Base-by-base conservation (phyloP, 2,329 filamentous ascomycete species). In the Arthrinium puccinioides region DNA sequence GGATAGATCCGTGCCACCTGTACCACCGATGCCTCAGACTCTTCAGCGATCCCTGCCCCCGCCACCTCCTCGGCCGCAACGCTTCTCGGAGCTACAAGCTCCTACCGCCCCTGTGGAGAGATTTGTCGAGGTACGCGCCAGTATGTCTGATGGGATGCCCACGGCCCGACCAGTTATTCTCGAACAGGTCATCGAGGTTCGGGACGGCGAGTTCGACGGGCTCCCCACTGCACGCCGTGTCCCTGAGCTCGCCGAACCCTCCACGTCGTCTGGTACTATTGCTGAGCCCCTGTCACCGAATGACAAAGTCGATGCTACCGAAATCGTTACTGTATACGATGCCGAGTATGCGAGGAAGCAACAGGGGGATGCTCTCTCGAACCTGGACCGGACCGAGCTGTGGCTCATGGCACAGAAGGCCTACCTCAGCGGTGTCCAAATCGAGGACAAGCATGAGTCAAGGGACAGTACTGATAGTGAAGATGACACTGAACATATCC, bases 341-440 rank as follows among this genome's bases (percentile, higher is more conserved):
- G 76, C 87, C 39, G 72, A 77, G 42, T 94, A 94, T 53, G 72
- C 81, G 32, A 70, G 74, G 37, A 84, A 87, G 57, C 76, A 94
- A 44, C 74, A 84, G 53, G 69, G 83, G 46, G 72, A 73, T 29
- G 80, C 85, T 7, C 66, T 81, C 15, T 76, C 74, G n/a, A 87
- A 89, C 51, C 65, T 92, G 36, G 86, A 92, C 59, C 80, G 88
- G 44, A 97, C 90, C 5, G 82, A 85, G 51, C 62, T 86, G 30
- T 97, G 90, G 90, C 74, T 97, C 21, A 68, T 79, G 49, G 84
- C 87, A 7, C 90, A 97, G 59, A 80, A 80, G 40, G 72, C 79
- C 11, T 92, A 94, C 50, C 72, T 90, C 40, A 72, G 79, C 29
- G 80, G 80, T 16, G 68, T 89, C 4, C 73, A 76, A 40, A 63